Base-by-base conservation (phyloP, 306 rosid species). In the Sicyos baderoa region DNA sequence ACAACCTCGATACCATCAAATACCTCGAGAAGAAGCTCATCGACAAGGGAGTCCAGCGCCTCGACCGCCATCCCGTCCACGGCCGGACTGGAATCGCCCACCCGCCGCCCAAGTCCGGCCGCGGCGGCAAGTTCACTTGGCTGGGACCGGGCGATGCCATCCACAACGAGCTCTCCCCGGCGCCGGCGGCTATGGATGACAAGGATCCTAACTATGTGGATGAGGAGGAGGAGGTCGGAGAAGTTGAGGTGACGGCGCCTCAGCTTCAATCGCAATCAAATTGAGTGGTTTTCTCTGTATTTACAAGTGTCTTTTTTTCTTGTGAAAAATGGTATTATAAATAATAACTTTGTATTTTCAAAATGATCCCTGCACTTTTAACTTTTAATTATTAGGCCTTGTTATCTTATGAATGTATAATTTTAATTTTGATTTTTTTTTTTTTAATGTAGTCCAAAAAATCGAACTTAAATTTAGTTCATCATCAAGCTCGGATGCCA, bases 61-160 rank as follows among this genome's bases (percentile, higher is more conserved):
- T 76, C 49, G 98, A 92, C 0, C 96, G 98, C 64, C 98, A 86
- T 84, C 88, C 98, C 0, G 77, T 54, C 3, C 77, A 84, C 44
- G 87, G 89, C 42, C 44, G 18, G 7, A 65, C 68, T 0, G 84
- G 89, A 0, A 77, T 89, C 9, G 75, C 81, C 0, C 50, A 48
- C 48, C 83, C 76, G 3, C 92, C 95, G 2, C 83, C 84, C 0
- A 92, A 92, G 84, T 79, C 85, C 0, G 96, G 96, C 18, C 89
- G 67, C 35, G 96, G 95, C 0, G 96, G 95, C 2, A 92, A 84
- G 91, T 92, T 68, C 82, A 92, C 95, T 0, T 89, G 97, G 97
- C 93, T 87, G 23, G 97, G 97, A 2, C 96, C 97, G 0, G 74
- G 17, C 2, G 83, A 68, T 32, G 1, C 72, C 70, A 83, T 27